Evolutionary conservation across 768 basidiomycete genomes (phyloP), one percentile per base, ranked within the genome.

Genomic region (Cystofilobasidium macerans): DNA sequence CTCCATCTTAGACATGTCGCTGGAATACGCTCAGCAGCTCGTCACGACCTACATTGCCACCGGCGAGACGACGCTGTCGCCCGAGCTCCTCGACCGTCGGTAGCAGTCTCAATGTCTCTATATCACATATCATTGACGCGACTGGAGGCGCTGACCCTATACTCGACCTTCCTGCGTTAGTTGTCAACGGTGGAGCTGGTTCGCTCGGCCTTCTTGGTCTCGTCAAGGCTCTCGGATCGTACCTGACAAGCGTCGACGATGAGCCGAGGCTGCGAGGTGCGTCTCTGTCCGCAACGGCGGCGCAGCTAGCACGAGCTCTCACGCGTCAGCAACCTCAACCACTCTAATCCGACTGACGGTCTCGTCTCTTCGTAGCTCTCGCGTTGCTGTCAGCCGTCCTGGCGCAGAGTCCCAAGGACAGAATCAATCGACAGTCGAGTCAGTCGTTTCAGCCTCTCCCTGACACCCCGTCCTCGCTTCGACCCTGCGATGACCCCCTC

Each of bases 141-240:
- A 43, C 56, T 28, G 36, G 35, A 51, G n/a, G 35, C 42, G 18
- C 62, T 33, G 12, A 28, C 30, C 9, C 30, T 32, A 18, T 12
- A 42, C 35, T 57, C 62, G 16, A 28, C 20, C n/a, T 26, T 22
- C 16, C 56, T 16, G 18, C 38, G 40, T 22, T 43, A 11, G 12
- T 28, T 40, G 56, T 33, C 43, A 42, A 40, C 38, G 58, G 28
- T 1, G 38, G 36, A 20, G 53, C 43, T n/a, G 36, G 51, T 20
- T 56, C 36, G 18, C 26, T 59, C 26, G 12, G 32, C 3, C 36
- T 95, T 18, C 78, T 92, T 6, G 82, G 85, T 69, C 77, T 98
- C 26, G 89, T 98, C 40, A 91, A 89, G 73, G 84, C 85, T 30
- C 81, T 95, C 0, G 89, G 89, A 47, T 86, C 88, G 70, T 91